These are phyloP conservation scores for Chrysanthemum makinoi DNA, from an alignment of 129 eudicot species.

Conservation along the genomic window DNA sequence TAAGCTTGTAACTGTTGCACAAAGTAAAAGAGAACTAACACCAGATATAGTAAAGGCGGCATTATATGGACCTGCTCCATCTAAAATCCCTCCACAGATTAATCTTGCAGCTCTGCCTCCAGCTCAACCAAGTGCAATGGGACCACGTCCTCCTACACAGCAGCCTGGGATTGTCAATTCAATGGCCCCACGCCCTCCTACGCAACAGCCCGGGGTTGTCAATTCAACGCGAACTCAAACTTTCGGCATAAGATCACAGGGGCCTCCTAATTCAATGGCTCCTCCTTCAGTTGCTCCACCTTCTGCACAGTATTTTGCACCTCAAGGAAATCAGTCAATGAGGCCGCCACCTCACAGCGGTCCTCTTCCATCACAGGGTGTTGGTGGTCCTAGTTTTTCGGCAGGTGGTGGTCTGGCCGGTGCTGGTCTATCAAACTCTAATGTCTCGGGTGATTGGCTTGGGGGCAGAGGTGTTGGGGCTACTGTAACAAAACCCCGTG, in stretches of 20 bases:
- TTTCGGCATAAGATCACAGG: slow-evolving; percentile 64
- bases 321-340: slow-evolving; percentile 59
- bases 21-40: slow-evolving; percentile 85
- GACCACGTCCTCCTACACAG: slow-evolving; percentile 51
- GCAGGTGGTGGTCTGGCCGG: too few relatives aligned
- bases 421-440: too few relatives aligned
- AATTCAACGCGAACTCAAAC: slow-evolving; percentile 49
- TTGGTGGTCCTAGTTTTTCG: too few relatives aligned
- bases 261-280: slow-evolving; percentile 54
- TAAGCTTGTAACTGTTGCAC: slow-evolving; percentile 95
- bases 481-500: too few relatives aligned
- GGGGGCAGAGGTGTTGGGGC: too few relatives aligned
- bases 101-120: slow-evolving; percentile 56
- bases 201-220: slow-evolving; percentile 47
- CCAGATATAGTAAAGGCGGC: slow-evolving; percentile 94
- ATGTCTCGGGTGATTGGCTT: too few relatives aligned
- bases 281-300: slow-evolving; percentile 27
- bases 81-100: slow-evolving; percentile 88
- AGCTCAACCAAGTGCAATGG: slow-evolving; percentile 53
- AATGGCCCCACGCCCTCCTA: slow-evolving; percentile 46
- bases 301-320: slow-evolving; percentile 44
- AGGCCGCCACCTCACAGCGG: too few relatives aligned
- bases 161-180: slow-evolving; percentile 42
- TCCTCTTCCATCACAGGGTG: too few relatives aligned
- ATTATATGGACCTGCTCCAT: slow-evolving; percentile 80